Base-by-base conservation (phyloP, 441 rosid species). In the Pelargonium cotyledonis region DNA sequence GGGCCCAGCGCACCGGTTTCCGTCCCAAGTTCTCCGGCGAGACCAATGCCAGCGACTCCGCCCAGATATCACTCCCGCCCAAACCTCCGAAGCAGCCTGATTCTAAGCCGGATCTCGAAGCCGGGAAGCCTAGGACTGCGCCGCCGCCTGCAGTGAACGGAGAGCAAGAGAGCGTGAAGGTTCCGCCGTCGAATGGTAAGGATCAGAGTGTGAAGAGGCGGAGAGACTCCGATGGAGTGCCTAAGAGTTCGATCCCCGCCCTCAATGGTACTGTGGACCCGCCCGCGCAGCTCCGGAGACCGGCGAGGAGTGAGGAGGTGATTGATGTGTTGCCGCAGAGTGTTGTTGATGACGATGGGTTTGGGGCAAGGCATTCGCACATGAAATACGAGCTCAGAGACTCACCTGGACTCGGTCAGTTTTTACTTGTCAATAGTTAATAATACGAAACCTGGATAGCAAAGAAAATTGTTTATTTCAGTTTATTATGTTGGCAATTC, bases 1-100 rank as follows among this genome's bases (percentile, higher is more conserved):
- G 99, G 99, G 99, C 99, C 6, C 88, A 89, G 75, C 77, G 85
- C 69, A 94, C 96, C 47, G 97, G 97, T 3, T 94, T 94, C 70
- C 95, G 90, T 5, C 97, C 99, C 41, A 94, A 87, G 76, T 89
- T 91, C 87, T 94, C 99, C 65, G 99, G 99, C 26, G 97, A 89
- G 84, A 67, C 92, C 70, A 89, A 81, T 83, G 95, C 92, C 63
- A 70, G 86, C 29, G 86, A 85, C 65, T 88, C 97, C 70, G 95
- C 89, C 21, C 95, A 91, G 77, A 78, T 87, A 55, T 41, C 90
- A 1, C 76, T 79, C 10, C 81, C 90, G n/a, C 74, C 82, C 14
- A 83, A 74, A 76, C 75, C 85, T 14, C 6, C 18, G 18, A 82
- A 72, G 68, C 88, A 82, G 65, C 85, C 89, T 68, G 96, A 88